A percentile compares a stretch with the other conserved stretches of the same genome.
These are phyloP conservation scores for Obelidium mucronatum DNA, from an alignment of 192 early-diverging fungal genomes.

Conservation along the genomic window DNA sequence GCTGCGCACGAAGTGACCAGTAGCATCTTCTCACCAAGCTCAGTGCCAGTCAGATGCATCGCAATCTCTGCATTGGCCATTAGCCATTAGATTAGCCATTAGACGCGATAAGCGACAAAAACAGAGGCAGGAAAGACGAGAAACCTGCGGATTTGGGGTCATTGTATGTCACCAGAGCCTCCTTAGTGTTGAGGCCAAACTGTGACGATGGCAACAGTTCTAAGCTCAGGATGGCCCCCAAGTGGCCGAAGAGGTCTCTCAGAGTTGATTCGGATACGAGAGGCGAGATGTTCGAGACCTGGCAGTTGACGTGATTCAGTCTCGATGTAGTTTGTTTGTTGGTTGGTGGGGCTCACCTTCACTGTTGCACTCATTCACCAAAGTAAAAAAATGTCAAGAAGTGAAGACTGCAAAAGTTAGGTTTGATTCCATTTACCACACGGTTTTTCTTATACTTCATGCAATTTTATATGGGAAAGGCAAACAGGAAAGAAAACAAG, in stretches of 20 bases:
- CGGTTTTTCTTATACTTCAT: too few relatives aligned
- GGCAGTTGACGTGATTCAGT: not conserved
- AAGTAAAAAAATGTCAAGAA: too few relatives aligned
- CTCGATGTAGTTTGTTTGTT: not conserved
- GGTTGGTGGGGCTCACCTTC: not conserved
- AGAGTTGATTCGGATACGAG: constrained; percentile 65
- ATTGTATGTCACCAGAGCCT: constrained; percentile 67
- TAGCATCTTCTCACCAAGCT: constrained; percentile 71
- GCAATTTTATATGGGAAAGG: too few relatives aligned
- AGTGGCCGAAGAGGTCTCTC: constrained; percentile 60
- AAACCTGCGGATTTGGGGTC: constrained; percentile 50
- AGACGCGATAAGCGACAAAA: too few relatives aligned
- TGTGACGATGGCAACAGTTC: constrained; percentile 49
- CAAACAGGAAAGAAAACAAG: too few relatives aligned
- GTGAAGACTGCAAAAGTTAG: too few relatives aligned
- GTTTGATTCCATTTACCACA: too few relatives aligned
- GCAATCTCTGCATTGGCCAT: constrained; percentile 53
- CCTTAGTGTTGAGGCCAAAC: constrained; percentile 51
- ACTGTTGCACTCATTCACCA: constrained; percentile 1
- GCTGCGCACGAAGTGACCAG: constrained; percentile 22
- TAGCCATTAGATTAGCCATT: too few relatives aligned
- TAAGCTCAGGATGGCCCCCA: constrained; percentile 61
- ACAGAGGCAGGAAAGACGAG: too few relatives aligned
- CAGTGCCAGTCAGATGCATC: constrained; percentile 69
- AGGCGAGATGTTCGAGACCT: constrained; percentile 72